Percentiles rank a stretch among this genome's conserved stretches.
Conservation (phyloP, 2,329 filamentous ascomycete genomes). For the Aspergillus sp. region DNA sequence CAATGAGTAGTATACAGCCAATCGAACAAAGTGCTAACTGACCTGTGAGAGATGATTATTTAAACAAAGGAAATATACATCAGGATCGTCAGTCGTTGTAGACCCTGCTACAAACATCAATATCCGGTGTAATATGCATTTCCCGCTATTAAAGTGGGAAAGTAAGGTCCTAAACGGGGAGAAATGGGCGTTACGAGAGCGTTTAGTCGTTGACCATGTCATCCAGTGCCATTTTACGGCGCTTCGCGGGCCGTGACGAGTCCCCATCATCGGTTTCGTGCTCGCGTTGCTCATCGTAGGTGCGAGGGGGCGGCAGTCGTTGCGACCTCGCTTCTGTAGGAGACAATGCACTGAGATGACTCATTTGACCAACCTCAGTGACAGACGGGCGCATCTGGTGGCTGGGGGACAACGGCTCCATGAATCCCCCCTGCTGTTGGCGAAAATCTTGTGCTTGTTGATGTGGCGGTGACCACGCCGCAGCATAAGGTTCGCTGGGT, state of each 20-base stretch:
- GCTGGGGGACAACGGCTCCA: constrained; percentile 28
- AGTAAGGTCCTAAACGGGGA: not conserved
- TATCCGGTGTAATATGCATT: not conserved
- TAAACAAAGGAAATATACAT: constrained; percentile 23
- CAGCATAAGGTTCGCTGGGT: not conserved
- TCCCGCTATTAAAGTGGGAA: not conserved
- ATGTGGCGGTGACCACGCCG: constrained; percentile 3
- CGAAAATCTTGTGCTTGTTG: constrained; percentile 12
- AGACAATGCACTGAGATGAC: constrained; percentile 16
- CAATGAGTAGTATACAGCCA: not conserved
- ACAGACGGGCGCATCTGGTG: constrained; percentile 26
- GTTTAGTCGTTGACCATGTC: constrained; percentile 42
- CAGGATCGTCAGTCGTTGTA: constrained; percentile 22
- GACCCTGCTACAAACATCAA: constrained; percentile 22
- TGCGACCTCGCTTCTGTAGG: constrained; percentile 18
- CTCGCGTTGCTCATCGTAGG: constrained; percentile 16
- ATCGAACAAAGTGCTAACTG: not conserved
- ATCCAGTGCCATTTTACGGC: constrained; percentile 41
- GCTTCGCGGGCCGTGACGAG: constrained; percentile 31
- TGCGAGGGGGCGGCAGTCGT: constrained; percentile 16
- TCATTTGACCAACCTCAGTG: constrained; percentile 21
- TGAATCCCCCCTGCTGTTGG: constrained; percentile 21
- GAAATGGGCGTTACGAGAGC: not conserved
- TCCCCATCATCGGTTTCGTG: constrained; percentile 23
- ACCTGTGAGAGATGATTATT: constrained; percentile 5